Conservation (phyloP, 352 stramenopile genomes). For the Phytophthora europaea region DNA sequence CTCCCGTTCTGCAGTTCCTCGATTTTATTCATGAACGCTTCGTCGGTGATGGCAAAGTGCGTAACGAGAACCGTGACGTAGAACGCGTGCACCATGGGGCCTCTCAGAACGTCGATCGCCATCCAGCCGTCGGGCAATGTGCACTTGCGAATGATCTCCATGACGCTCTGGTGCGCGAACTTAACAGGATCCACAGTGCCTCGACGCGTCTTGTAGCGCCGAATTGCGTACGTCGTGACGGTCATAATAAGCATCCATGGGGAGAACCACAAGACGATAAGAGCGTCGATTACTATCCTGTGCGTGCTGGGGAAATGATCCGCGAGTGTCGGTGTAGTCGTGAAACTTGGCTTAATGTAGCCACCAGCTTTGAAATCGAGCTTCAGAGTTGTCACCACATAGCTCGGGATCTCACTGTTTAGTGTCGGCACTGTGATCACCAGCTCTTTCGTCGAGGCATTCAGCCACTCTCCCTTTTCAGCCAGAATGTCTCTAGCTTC, state of each 20-base stretch:
- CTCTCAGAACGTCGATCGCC: not conserved
- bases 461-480: constrained; percentile 10
- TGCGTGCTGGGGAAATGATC: constrained; percentile 1
- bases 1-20: constrained; percentile 28
- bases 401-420: constrained; percentile 32
- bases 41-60: constrained; percentile 33
- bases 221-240: not conserved
- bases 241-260: constrained; percentile 2
- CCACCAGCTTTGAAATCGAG: constrained; percentile 1
- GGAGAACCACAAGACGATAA: not conserved
- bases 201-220: not conserved
- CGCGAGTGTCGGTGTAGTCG: not conserved
- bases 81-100: not conserved
- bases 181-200: not conserved
- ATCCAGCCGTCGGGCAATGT: constrained; percentile 1
- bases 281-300: not conserved
- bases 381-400: not conserved
- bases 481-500: not conserved
- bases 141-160: constrained; percentile 6
- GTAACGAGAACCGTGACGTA: constrained; percentile 36
- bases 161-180: not conserved
- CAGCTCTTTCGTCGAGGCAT: constrained; percentile 18
- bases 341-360: constrained; percentile 3
- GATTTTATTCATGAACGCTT: constrained; percentile 49
- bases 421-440: constrained; percentile 48